Evolutionary conservation across 208 protist genomes (phyloP).

Genomic region (Trypanosoma platydactyli): DNA sequence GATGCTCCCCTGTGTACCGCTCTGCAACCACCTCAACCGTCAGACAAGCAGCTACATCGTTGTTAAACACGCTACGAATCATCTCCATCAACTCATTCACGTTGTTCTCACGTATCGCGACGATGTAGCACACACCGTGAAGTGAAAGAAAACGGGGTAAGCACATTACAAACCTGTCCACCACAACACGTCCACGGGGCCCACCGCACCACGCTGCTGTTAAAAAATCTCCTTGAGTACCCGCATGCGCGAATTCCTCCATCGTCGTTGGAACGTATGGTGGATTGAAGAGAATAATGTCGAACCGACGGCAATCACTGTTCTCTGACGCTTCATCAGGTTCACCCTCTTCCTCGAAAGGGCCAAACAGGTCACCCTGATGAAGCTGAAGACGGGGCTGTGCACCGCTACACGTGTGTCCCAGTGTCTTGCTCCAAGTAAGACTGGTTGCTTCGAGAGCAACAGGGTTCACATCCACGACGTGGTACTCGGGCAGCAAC

Average conservation of each 20-base stretch:
- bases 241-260: constrained; percentile 67
- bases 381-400: constrained; percentile 21
- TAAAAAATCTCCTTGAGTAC: constrained; percentile 54
- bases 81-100: constrained; percentile 49
- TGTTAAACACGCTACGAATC: constrained; percentile 38
- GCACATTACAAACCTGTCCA: constrained; percentile 70
- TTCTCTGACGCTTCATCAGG: too few relatives aligned
- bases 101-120: constrained; percentile 85
- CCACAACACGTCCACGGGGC: constrained; percentile 73
- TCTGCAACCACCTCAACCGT: constrained; percentile 41
- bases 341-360: constrained; percentile 17
- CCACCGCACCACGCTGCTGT: constrained; percentile 88
- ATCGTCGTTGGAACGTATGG: constrained; percentile 88
- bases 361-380: constrained; percentile 44
- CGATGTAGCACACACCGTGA: constrained; percentile 59
- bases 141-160: constrained; percentile 54
- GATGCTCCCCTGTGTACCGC: constrained; percentile 86
- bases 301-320: constrained; percentile 30
- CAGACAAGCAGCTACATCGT: constrained; percentile 18
- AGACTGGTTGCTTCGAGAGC: constrained; percentile 70
- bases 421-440: constrained; percentile 70
- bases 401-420: constrained; percentile 20
- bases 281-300: constrained; percentile 87
- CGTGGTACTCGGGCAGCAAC: constrained; percentile 33
- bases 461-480: constrained; percentile 81